These are phyloP conservation scores for Chlorella sp. DNA, from an alignment of 139 green algal genomes.

Conservation along the genomic window DNA sequence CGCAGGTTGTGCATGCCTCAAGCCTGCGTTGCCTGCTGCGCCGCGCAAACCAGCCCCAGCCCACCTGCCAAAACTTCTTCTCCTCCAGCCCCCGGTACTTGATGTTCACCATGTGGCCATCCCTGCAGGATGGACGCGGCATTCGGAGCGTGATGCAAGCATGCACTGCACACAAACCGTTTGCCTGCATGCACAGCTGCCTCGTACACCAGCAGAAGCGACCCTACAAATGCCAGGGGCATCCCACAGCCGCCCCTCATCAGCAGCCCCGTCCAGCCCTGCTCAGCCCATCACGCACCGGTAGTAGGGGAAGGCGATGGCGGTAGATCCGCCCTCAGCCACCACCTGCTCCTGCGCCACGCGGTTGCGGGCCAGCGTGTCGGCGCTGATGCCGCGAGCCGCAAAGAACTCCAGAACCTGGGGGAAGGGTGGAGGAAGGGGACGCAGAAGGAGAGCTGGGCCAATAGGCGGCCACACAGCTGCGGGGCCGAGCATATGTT, in stretches of 20 bases:
- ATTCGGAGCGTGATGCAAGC: not conserved
- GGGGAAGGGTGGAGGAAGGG: not conserved
- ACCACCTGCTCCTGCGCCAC: constrained; percentile 48
- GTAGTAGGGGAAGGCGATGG: constrained; percentile 87
- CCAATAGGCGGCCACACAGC: too few species aligned
- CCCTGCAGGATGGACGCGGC: not conserved
- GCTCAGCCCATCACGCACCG: constrained; percentile 7
- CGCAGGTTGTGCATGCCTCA: not conserved
- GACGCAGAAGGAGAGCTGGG: too few species aligned
- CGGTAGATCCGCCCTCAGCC: not conserved
- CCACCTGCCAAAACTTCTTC: constrained; percentile 81
- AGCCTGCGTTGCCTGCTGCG: too few species aligned
- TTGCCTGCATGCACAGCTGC: too few species aligned
- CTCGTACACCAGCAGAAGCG: too few species aligned
- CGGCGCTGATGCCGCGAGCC: constrained; percentile 58
- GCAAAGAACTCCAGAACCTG: constrained; percentile 62
- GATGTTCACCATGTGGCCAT: constrained; percentile 82
- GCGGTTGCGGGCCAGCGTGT: constrained; percentile 62
- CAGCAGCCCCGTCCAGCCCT: too few species aligned
- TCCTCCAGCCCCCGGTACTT: constrained; percentile 82
- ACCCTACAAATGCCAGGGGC: too few species aligned
- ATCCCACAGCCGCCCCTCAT: too few species aligned
- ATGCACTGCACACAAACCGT: not conserved
- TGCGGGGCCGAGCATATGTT: too few species aligned
- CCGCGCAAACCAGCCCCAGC: not conserved